phyloP scores from a whole-genome alignment of 306 rosid genomes.

The Cicer chorassanicum region DNA sequence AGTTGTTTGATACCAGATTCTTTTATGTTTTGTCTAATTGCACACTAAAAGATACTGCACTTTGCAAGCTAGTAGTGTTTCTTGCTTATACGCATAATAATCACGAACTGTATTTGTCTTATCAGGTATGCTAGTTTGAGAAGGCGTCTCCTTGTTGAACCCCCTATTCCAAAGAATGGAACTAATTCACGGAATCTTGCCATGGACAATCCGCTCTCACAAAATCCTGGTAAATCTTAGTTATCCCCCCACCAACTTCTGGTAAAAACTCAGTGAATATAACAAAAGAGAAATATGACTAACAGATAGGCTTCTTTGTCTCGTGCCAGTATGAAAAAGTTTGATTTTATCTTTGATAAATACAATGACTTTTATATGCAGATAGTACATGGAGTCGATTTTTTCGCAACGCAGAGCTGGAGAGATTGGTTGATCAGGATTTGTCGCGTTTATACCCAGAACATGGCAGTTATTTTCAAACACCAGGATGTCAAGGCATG shows the following conservation, averaged over 20 bases:
- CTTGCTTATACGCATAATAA: neutral
- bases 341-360: conserved; percentile 32
- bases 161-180: conserved; percentile 77
- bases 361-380: conserved; percentile 51
- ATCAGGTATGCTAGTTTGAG: conserved; percentile 89
- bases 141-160: conserved; percentile 86
- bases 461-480: conserved; percentile 92
- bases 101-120: conserved; percentile 9
- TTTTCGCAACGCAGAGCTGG: conserved; percentile 92
- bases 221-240: conserved; percentile 78
- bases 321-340: neutral
- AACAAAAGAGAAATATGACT: conserved; percentile 18
- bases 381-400: conserved; percentile 99
- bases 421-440: conserved; percentile 97
- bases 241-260: neutral
- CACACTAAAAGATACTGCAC: neutral
- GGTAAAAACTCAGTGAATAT: neutral
- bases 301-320: neutral
- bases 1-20: conserved; percentile 6
- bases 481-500: conserved; percentile 93
- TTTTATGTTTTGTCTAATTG: neutral
- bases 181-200: conserved; percentile 63
- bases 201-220: conserved; percentile 94
- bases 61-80: conserved; percentile 18
- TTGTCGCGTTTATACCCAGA: conserved; percentile 95